Evolutionary conservation across 345 rosid species (phyloP).

Genomic region (Raphanus raphanistrum): DNA sequence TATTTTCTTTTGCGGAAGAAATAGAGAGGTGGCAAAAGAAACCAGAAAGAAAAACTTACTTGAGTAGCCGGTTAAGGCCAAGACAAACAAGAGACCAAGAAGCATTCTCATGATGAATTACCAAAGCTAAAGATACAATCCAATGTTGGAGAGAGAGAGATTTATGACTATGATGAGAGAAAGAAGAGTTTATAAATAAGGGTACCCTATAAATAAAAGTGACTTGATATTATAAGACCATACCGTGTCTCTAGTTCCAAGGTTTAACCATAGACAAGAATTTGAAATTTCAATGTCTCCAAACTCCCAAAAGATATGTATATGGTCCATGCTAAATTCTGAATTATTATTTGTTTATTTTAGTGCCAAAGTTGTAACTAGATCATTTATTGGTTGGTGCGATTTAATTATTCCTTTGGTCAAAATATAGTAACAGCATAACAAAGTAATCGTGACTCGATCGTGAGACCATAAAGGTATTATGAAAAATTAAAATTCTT

Average conservation of each 20-base stretch:
- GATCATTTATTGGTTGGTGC: not conserved
- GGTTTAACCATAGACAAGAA: slow-evolving; percentile 39
- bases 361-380: not conserved
- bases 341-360: not conserved
- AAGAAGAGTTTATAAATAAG: slow-evolving; percentile 17
- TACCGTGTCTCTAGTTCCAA: slow-evolving; percentile 35
- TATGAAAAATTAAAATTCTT: not conserved
- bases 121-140: not conserved
- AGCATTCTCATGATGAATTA: slow-evolving; percentile 59
- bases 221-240: slow-evolving; percentile 25
- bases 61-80: slow-evolving; percentile 57
- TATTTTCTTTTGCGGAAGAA: not conserved
- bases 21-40: not conserved
- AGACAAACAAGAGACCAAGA: slow-evolving; percentile 50
- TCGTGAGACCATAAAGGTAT: slow-evolving; percentile 18
- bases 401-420: not conserved
- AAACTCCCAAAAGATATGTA: slow-evolving; percentile 2
- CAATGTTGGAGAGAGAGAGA: slow-evolving; percentile 26
- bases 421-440: not conserved
- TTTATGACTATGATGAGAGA: not conserved
- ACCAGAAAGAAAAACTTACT: slow-evolving; percentile 49
- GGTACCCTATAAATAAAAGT: slow-evolving; percentile 20
- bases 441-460: slow-evolving; percentile 15
- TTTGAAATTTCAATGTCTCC: not conserved
- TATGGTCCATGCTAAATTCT: slow-evolving; percentile 14